Percentiles rank a stretch among this genome's conserved stretches.
Evolutionary conservation across 768 basidiomycete genomes (phyloP).

Genomic region (Tylopilus sp.): DNA sequence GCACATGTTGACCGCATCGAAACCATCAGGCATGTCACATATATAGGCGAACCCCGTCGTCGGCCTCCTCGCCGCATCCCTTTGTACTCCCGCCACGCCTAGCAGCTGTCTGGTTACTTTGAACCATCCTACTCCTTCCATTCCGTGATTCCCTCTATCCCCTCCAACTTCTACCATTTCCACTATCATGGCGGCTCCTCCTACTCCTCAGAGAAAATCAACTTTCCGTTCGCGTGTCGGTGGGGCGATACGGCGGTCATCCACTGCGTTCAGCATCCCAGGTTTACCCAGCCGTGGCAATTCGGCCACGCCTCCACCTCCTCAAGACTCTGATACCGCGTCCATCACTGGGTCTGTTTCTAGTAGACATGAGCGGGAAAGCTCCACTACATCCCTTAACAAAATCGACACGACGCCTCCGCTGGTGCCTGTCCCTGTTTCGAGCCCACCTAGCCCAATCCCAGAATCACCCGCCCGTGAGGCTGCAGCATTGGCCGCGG

Average conservation of each 20-base stretch:
- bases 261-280: conserved; percentile 47
- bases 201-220: conserved; percentile 34
- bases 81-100: conserved; percentile 18
- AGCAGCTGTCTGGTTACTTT: conserved; percentile 7
- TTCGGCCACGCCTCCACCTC: conserved; percentile 25
- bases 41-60: conserved; percentile 27
- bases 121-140: conserved; percentile 1
- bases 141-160: conserved; percentile 9
- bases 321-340: conserved; percentile 27
- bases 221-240: conserved; percentile 61
- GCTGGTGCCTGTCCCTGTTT: conserved; percentile 17
- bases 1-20: conserved; percentile 34
- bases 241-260: conserved; percentile 57
- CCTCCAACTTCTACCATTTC: conserved; percentile 6
- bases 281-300: conserved; percentile 29
- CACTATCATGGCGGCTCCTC: conserved; percentile 27
- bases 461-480: conserved; percentile 66
- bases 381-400: conserved; percentile 29
- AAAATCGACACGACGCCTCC: conserved; percentile 34
- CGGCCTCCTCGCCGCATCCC: conserved; percentile 18
- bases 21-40: conserved; percentile 32
- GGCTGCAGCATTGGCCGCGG: conserved; percentile 39
- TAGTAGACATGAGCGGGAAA: conserved; percentile 29
- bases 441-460: conserved; percentile 56
- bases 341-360: conserved; percentile 26